Evolutionary conservation across 768 basidiomycete genomes (phyloP).

Genomic region (Trametes punicea): DNA sequence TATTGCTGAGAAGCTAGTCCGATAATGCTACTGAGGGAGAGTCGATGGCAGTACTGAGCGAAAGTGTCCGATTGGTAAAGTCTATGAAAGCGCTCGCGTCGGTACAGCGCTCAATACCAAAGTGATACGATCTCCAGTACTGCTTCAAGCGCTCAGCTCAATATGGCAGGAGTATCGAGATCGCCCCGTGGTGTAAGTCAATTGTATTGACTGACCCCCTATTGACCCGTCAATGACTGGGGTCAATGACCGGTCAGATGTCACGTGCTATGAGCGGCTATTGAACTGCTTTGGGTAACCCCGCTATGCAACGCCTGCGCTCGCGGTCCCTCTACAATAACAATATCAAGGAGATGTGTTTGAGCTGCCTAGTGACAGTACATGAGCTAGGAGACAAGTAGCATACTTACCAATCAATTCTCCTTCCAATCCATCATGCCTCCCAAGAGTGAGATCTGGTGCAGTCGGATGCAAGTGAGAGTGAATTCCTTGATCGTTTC

Average conservation of each 20-base stretch:
- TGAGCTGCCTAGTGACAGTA: background rate
- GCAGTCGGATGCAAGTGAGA: too few species aligned
- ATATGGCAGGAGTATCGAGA: too few species aligned
- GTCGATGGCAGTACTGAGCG: too few species aligned
- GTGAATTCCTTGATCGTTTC: too few species aligned
- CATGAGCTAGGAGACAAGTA: background rate
- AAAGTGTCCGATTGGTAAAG: too few species aligned
- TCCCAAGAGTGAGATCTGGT: background rate
- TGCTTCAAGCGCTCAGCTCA: too few species aligned
- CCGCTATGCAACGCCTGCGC: background rate
- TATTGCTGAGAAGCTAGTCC: too few species aligned
- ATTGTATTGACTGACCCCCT: background rate
- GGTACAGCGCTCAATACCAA: too few species aligned
- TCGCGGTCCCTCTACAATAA: background rate
- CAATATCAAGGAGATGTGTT: background rate
- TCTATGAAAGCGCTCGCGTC: too few species aligned
- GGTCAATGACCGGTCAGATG: slow-evolving; percentile 1
- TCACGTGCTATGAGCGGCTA: background rate
- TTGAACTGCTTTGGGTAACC: background rate
- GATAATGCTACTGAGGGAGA: too few species aligned
- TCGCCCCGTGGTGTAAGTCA: background rate
- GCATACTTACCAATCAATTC: background rate
- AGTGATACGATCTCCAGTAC: too few species aligned
- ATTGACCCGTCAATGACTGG: background rate
- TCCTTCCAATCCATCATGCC: background rate